A percentile compares a stretch with the other conserved stretches of the same genome.
phyloP scores from a whole-genome alignment of 2,329 filamentous ascomycete genomes.

The Paecilomyces formosus region DNA sequence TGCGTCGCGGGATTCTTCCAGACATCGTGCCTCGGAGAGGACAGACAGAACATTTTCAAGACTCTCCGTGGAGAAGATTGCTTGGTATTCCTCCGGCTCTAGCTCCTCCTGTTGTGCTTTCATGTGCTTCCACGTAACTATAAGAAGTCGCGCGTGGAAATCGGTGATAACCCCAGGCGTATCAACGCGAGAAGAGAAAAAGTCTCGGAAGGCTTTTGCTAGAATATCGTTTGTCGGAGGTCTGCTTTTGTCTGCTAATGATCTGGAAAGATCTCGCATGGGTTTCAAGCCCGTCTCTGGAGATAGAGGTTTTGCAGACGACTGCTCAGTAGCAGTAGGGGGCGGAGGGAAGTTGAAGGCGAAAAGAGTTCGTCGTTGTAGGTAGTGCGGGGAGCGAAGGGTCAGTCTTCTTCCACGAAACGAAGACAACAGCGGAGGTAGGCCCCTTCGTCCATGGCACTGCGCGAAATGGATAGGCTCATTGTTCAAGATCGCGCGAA shows the following conservation, averaged over 20 bases:
- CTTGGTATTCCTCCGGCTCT: conserved; percentile 23
- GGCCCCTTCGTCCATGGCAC: conserved; percentile 20
- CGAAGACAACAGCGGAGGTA: conserved; percentile 23
- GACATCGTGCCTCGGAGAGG: conserved; percentile 26
- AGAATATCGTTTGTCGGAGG: conserved; percentile 59
- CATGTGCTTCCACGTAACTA: conserved; percentile 56
- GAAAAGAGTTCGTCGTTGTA: conserved; percentile 24
- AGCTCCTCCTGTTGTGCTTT: conserved; percentile 28
- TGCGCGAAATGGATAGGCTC: conserved; percentile 34
- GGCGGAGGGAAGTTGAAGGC: conserved; percentile 28
- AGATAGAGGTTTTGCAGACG: conserved; percentile 54
- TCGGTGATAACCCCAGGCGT: conserved; percentile 50
- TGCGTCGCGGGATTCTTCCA: conserved; percentile 27
- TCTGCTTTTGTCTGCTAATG: conserved; percentile 56
- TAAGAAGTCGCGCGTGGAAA: conserved; percentile 57
- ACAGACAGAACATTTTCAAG: conserved; percentile 34
- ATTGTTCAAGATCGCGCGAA: conserved; percentile 38
- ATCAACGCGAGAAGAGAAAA: conserved; percentile 52
- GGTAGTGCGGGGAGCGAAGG: conserved; percentile 27
- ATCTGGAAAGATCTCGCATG: conserved; percentile 61
- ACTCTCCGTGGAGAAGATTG: conserved; percentile 31
- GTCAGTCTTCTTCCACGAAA: conserved; percentile 21
- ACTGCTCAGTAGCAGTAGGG: conserved; percentile 49
- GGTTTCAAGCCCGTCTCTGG: conserved; percentile 54
- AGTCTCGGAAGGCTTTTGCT: conserved; percentile 54